A percentile compares a stretch with the other conserved stretches of the same genome.
Conservation (phyloP, 202 grass and related monocot genomes). For the Eragrostis tef region DNA sequence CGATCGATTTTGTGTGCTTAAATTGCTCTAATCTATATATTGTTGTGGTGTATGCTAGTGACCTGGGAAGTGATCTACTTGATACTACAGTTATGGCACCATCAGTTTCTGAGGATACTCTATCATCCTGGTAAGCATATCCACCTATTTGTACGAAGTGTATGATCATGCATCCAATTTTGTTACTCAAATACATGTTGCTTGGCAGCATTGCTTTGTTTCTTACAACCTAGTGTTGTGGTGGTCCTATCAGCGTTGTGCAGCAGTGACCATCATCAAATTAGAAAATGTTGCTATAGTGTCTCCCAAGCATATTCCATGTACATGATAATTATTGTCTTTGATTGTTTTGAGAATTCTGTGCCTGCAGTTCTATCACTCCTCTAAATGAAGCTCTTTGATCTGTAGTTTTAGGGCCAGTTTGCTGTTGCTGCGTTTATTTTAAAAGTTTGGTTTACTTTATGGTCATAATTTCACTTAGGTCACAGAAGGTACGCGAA, state of each 20-base stretch:
- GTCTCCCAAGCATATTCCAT: background rate
- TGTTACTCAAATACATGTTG: background rate
- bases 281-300: background rate
- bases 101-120: background rate
- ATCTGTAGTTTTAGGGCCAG: too few relatives aligned
- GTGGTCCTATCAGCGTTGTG: background rate
- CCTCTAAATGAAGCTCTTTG: too few relatives aligned
- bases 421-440: background rate
- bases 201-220: background rate
- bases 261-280: background rate
- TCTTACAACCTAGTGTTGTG: background rate
- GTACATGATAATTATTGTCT: background rate
- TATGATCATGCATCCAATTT: too few relatives aligned
- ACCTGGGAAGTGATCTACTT: background rate
- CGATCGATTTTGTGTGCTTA: background rate
- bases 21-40: slow-evolving; percentile 17
- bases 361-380: too few relatives aligned
- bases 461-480: too few relatives aligned
- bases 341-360: background rate
- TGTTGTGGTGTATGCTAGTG: background rate
- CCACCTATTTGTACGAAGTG: background rate
- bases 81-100: background rate
- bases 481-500: too few relatives aligned
- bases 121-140: slow-evolving; percentile 14
- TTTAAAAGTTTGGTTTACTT: background rate